Evolutionary conservation across 140 eudicot genomes (phyloP), one percentile per base, ranked within the genome.

Genomic region (Stevia rebaudiana): DNA sequence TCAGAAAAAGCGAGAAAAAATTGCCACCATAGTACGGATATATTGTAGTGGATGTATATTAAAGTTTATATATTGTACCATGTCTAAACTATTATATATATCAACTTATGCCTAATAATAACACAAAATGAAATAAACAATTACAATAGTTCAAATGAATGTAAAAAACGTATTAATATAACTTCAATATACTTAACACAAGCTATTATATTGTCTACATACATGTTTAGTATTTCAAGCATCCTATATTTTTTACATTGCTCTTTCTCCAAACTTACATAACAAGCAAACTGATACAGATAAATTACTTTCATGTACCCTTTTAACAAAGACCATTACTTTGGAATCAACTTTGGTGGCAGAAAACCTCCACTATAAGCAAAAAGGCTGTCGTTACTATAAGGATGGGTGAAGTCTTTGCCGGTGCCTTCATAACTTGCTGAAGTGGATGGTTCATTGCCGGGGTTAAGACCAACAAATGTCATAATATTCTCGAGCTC

Each of bases 371-470:
- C 61, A 6, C 61, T 53, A 53, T 53, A 53, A 25, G 61, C 61
- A 13, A 53, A 53, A 13, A 53, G 39, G 21, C 61, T 53, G 4
- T 53, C 61, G 1, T 25, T 53, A 53, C 61, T 53, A 53, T 53
- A 53, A 12, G 61, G 61, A 53, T 53, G 61, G 11, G 10, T 53
- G 61, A 11, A 53, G 39, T 53, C 61, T 12, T 53, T 25, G 37
- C 9, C 39, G 1, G 18, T 3, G 12, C 37, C 61, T 53, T 25
- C 39, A 24, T 53, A 25, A 53, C 61, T 25, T 25, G 61, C 61
- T 25, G 61, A 53, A 24, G 61, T 24, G 24, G 61, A 53, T 53
- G 61, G 61, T 53, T 53, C 61, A 13, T n/a, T 53, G 19, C 39
- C 61, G 0, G 37, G 61, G 61, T 53, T 53, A 24, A 53, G 61